Evolutionary conservation across 768 basidiomycete species (phyloP).

Genomic region (Trametes sanguinea): DNA sequence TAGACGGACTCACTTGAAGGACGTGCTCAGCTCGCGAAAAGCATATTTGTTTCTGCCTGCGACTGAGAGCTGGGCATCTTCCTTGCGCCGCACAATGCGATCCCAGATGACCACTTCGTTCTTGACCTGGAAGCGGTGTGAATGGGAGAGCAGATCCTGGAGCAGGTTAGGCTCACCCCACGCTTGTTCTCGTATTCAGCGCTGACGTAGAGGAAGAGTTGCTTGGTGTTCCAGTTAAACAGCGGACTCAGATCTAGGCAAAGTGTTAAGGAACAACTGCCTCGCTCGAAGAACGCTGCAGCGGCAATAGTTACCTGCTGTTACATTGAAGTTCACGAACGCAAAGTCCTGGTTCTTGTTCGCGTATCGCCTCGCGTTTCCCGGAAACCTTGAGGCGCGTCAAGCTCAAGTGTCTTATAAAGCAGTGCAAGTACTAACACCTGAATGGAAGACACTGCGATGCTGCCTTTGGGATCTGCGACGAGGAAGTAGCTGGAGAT

Average conservation of each 20-base stretch:
- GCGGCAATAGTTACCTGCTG: slow-evolving; percentile 54
- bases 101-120: slow-evolving; percentile 92
- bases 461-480: slow-evolving; percentile 54
- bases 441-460: slow-evolving; percentile 68
- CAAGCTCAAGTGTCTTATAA: not conserved
- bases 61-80: slow-evolving; percentile 69
- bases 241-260: slow-evolving; percentile 73
- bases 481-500: slow-evolving; percentile 71
- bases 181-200: slow-evolving; percentile 78
- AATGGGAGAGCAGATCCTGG: slow-evolving; percentile 2
- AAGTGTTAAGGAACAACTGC: not conserved
- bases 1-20: slow-evolving; percentile 65
- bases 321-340: slow-evolving; percentile 79
- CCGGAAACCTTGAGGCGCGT: slow-evolving; percentile 25
- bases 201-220: slow-evolving; percentile 83
- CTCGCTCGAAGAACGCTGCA: too few species aligned
- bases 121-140: slow-evolving; percentile 45
- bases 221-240: slow-evolving; percentile 98
- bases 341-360: slow-evolving; percentile 72
- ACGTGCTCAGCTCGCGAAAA: slow-evolving; percentile 70
- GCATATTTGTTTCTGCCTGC: slow-evolving; percentile 80
- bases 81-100: slow-evolving; percentile 80
- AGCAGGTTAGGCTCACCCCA: slow-evolving; percentile 54
- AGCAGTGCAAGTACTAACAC: slow-evolving; percentile 58
- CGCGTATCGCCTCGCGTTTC: slow-evolving; percentile 47